These are phyloP conservation scores for Penicillium paradoxum DNA, from an alignment of 495 filamentous ascomycete species.

Conservation along the genomic window DNA sequence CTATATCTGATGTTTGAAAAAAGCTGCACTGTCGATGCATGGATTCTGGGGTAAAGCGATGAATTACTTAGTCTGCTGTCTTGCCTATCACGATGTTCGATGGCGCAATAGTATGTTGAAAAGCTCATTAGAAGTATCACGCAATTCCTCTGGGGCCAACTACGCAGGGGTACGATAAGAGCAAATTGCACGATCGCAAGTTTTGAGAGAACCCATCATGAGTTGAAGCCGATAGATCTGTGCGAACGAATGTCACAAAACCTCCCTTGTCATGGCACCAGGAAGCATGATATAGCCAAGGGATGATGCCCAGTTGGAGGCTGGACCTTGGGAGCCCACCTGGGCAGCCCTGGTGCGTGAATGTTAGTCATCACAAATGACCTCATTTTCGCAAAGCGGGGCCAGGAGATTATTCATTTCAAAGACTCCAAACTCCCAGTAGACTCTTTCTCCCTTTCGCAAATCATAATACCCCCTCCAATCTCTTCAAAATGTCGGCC, in stretches of 20 bases:
- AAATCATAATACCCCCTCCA: neutral
- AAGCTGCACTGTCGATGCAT: no score
- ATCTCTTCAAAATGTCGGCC: constrained; percentile 21
- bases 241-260: no score
- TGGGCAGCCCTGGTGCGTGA: neutral
- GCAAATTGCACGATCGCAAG: no score
- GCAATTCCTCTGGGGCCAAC: neutral
- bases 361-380: constrained; percentile 5
- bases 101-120: neutral
- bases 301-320: no score
- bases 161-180: neutral
- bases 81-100: no score
- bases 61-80: no score
- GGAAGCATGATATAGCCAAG: neutral
- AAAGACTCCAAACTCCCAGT: neutral
- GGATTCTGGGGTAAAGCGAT: no score
- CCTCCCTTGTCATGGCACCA: no score
- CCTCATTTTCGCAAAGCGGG: constrained; percentile 16
- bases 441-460: neutral
- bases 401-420: constrained; percentile 6
- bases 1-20: no score
- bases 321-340: neutral
- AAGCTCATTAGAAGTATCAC: neutral
- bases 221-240: no score
- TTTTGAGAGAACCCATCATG: no score